phyloP scores from a whole-genome alignment of 306 rosid species.

The Vigna angularis region DNA sequence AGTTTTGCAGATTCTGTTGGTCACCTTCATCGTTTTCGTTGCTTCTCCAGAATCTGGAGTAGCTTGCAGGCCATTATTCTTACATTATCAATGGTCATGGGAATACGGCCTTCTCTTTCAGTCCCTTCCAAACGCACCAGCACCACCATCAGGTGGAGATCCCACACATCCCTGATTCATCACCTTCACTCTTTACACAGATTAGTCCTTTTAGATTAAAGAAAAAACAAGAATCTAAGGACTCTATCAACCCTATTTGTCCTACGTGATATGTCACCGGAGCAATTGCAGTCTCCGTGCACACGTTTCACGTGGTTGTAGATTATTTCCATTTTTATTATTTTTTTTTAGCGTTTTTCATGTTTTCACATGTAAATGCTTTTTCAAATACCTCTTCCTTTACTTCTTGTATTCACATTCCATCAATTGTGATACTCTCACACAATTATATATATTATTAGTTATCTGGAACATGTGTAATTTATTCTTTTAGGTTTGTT shows the following conservation, averaged over 20 bases:
- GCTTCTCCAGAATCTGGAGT: conserved; percentile 34
- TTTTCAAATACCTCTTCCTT: not conserved
- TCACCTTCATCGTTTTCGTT: not conserved
- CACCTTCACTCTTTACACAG: no score
- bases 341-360: not conserved
- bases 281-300: conserved; percentile 3
- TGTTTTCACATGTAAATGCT: conserved; percentile 27
- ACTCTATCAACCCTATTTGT: not conserved
- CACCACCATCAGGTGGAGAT: not conserved
- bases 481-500: not conserved
- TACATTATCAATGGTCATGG: conserved; percentile 20
- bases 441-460: not conserved
- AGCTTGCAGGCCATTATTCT: conserved; percentile 41
- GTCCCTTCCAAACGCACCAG: conserved; percentile 28
- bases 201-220: no score
- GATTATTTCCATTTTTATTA: not conserved
- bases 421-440: conserved; percentile 4
- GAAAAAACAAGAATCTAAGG: not conserved
- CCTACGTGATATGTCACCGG: not conserved
- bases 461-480: not conserved
- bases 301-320: not conserved
- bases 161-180: conserved; percentile 31
- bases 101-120: conserved; percentile 38
- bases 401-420: conserved; percentile 36
- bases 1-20: not conserved